phyloP scores from a whole-genome alignment of 2,329 filamentous ascomycete species.

The Penicillium sp. region DNA sequence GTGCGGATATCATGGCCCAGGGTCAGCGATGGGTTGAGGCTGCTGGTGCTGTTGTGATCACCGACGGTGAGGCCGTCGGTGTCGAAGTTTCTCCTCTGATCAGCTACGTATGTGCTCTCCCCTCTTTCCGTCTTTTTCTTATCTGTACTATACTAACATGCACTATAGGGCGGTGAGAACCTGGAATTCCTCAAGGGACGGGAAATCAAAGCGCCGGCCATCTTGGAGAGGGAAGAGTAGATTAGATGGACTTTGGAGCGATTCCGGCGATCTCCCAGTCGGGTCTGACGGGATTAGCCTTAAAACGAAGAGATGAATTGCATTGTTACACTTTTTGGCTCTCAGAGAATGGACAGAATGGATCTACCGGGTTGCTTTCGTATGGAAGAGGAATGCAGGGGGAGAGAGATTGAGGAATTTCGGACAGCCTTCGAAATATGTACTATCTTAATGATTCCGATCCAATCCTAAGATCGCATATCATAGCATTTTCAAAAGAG shows the following conservation, averaged over 20 bases:
- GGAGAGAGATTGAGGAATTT: conserved; percentile 6
- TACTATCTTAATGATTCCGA: too few relatives aligned
- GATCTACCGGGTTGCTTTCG: background rate
- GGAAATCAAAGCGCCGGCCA: conserved; percentile 60
- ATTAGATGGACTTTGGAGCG: conserved; percentile 4
- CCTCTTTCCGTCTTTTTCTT: background rate
- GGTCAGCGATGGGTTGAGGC: conserved; percentile 80
- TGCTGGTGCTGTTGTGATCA: conserved; percentile 71
- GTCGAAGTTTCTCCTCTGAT: conserved; percentile 89
- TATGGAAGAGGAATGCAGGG: conserved; percentile 17
- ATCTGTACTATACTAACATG: conserved; percentile 9
- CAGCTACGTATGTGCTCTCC: conserved; percentile 74
- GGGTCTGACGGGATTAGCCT: conserved; percentile 3
- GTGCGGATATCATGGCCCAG: conserved; percentile 82
- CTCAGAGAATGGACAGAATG: conserved; percentile 11
- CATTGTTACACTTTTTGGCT: conserved; percentile 6
- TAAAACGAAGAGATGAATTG: conserved; percentile 26
- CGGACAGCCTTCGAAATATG: background rate
- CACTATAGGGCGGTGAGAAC: conserved; percentile 57
- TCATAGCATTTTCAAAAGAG: background rate
- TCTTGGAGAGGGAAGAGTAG: conserved; percentile 58
- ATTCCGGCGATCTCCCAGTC: conserved; percentile 1
- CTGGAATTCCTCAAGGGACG: conserved; percentile 58
- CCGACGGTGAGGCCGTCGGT: conserved; percentile 59
- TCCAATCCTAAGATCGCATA: background rate